phyloP scores from a whole-genome alignment of 2,329 filamentous ascomycete genomes.

The Colletotrichum aenigma region DNA sequence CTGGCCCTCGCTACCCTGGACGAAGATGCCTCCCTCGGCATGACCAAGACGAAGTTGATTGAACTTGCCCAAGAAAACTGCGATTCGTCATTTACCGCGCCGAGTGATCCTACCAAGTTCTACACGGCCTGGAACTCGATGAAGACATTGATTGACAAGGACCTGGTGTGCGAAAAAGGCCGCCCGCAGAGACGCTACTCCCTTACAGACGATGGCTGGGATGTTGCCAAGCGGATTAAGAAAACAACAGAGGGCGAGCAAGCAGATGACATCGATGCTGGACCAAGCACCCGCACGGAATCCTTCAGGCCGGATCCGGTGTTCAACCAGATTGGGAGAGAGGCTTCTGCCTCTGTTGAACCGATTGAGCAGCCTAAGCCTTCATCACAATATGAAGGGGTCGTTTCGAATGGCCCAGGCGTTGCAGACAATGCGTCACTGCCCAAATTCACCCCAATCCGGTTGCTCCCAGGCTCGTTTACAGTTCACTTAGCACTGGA shows the following conservation, averaged over 20 bases:
- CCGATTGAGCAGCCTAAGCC: conserved; percentile 23
- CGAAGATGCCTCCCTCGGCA: conserved; percentile 56
- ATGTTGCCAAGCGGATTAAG: conserved; percentile 70
- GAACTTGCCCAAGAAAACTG: conserved; percentile 73
- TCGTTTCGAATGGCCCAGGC: conserved; percentile 43
- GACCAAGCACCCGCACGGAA: conserved; percentile 9
- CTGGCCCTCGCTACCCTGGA: conserved; percentile 67
- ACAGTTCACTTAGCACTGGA: conserved; percentile 77
- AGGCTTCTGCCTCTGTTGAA: not conserved
- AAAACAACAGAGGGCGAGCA: conserved; percentile 41
- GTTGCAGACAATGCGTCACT: conserved; percentile 34
- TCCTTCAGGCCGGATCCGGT: not conserved
- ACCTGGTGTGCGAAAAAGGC: conserved; percentile 74
- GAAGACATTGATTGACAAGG: conserved; percentile 75
- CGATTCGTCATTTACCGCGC: conserved; percentile 74
- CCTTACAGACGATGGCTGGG: conserved; percentile 80
- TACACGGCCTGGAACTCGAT: conserved; percentile 87
- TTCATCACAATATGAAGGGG: conserved; percentile 34
- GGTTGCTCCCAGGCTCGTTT: conserved; percentile 68
- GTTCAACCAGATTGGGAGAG: not conserved
- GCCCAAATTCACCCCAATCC: conserved; percentile 62
- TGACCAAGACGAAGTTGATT: conserved; percentile 73
- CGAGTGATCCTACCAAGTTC: conserved; percentile 69
- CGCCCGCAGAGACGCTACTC: conserved; percentile 71
- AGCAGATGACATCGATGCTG: conserved; percentile 10